Base-by-base conservation (phyloP, 2,329 filamentous ascomycete genomes). In the Trichophyton equinum region DNA sequence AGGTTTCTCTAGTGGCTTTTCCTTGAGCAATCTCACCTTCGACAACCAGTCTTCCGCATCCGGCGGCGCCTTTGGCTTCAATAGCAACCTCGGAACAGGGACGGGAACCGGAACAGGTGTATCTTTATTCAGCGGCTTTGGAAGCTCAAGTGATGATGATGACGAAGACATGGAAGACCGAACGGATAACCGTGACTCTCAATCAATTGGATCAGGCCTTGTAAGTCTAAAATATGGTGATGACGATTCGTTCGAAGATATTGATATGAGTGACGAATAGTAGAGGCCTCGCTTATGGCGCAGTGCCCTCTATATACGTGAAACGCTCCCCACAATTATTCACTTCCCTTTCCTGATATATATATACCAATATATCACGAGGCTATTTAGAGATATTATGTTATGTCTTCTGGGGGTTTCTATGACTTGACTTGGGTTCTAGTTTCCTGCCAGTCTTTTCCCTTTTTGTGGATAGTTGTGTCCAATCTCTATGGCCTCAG, bases 101-200 rank as follows among this genome's bases (percentile, higher is more conserved):
- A 44, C 40, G 2, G 40, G 40, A 22, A 11, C 18, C 51, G 85
- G 84, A 68, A 82, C 85, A 46, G 87, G 87, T 58, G 69, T 69
- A 58, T 87, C 88, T 33, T 78, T 96, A 63, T 82, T 94, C 30
- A 92, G 89, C 70, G 91, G 91, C 59, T 97, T 97, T 75, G 91
- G 90, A 70, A 95, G 91, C 75, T 94, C 89, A 57, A 96, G 91
- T 69, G 91, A 96, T 67, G 92, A 96, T 74, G 94, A 97, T 66
- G 94, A 97, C 65, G 92, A 96, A 68, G 92, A 96, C 64, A 88
- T 90, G 76, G 89, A 95, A 62, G 74, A 76, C 40, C 71, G 73
- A 40, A 72, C 64, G 13, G 86, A 92, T 65, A 87, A 89, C 67
- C 87, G 33, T 56, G 22, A 89, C 64, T 83, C 78, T 74, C 67